A percentile compares a stretch with the other conserved stretches of the same genome.
phyloP scores from a whole-genome alignment of 768 basidiomycete genomes.

The Mycena floridula region DNA sequence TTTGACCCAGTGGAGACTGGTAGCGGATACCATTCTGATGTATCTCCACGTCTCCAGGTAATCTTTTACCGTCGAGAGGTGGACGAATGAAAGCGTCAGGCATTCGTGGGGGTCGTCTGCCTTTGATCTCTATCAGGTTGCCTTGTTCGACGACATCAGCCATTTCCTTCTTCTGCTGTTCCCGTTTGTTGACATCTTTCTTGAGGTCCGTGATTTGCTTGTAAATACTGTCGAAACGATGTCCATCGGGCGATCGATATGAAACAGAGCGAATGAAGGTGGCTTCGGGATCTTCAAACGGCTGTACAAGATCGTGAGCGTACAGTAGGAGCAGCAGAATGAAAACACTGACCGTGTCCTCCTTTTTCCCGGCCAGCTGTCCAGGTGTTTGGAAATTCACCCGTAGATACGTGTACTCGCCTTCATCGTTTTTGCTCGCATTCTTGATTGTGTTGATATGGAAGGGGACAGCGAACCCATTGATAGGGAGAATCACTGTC shows the following conservation, averaged over 20 bases:
- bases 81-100: conserved; percentile 92
- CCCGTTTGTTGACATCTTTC: conserved; percentile 95
- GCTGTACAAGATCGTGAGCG: conserved; percentile 37
- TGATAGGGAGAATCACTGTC: conserved; percentile 86
- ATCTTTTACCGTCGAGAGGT: conserved; percentile 88
- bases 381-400: conserved; percentile 99
- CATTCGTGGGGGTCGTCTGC: conserved; percentile 78
- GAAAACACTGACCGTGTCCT: conserved; percentile 69
- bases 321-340: background rate
- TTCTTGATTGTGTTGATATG: conserved; percentile 99
- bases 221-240: conserved; percentile 83
- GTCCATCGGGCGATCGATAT: conserved; percentile 84
- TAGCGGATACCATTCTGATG: conserved; percentile 97
- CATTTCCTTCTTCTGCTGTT: conserved; percentile 97
- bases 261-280: conserved; percentile 95
- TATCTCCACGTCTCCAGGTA: conserved; percentile 97
- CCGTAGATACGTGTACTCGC: conserved; percentile 87
- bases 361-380: conserved; percentile 95
- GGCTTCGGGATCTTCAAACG: conserved; percentile 93
- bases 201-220: conserved; percentile 94
- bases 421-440: conserved; percentile 95
- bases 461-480: conserved; percentile 95
- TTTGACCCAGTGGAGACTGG: conserved; percentile 81
- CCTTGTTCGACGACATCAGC: conserved; percentile 98
- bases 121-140: conserved; percentile 81